Conservation (phyloP, 1,284 basidiomycete genomes). For the Papiliotrema terrestris region DNA sequence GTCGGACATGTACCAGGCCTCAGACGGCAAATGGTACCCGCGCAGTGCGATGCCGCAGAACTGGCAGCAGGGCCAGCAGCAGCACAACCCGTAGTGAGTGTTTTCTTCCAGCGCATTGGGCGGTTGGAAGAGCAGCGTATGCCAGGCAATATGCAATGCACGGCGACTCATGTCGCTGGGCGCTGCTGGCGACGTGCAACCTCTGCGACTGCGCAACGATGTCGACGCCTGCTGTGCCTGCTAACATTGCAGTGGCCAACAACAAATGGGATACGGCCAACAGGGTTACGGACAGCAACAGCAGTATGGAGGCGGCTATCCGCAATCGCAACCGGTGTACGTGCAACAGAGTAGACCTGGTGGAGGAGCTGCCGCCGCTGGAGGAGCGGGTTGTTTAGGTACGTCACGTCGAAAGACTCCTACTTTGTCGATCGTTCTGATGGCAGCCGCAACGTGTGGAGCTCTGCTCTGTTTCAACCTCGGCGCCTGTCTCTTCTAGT, state of each 20-base stretch:
- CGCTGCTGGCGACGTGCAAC: too few species aligned
- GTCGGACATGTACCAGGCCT: slow-evolving; percentile 7
- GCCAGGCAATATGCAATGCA: too few species aligned
- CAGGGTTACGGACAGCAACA: slow-evolving; percentile 1
- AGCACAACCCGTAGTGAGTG: slow-evolving; percentile 3
- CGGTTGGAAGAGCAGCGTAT: too few species aligned
- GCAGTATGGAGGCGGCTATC: neutral
- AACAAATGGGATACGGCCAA: slow-evolving; percentile 4
- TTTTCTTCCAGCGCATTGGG: too few species aligned
- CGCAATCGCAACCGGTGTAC: neutral
- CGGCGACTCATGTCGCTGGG: too few species aligned
- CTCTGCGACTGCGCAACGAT: neutral
- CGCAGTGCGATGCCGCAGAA: slow-evolving; percentile 2
- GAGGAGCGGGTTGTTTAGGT: slow-evolving; percentile 5
- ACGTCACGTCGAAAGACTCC: neutral
- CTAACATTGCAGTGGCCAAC: neutral
- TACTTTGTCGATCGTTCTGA: neutral
- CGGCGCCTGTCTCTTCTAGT: slow-evolving; percentile 3
- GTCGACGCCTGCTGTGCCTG: neutral
- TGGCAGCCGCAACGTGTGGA: slow-evolving; percentile 1
- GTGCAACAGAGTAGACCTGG: neutral
- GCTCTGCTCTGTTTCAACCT: slow-evolving; percentile 4
- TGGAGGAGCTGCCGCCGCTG: neutral
- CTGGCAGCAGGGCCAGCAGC: neutral
- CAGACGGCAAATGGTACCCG: slow-evolving; percentile 4